Conservation (phyloP, 139 green algal species). For the Axilococcus clingmanii region DNA sequence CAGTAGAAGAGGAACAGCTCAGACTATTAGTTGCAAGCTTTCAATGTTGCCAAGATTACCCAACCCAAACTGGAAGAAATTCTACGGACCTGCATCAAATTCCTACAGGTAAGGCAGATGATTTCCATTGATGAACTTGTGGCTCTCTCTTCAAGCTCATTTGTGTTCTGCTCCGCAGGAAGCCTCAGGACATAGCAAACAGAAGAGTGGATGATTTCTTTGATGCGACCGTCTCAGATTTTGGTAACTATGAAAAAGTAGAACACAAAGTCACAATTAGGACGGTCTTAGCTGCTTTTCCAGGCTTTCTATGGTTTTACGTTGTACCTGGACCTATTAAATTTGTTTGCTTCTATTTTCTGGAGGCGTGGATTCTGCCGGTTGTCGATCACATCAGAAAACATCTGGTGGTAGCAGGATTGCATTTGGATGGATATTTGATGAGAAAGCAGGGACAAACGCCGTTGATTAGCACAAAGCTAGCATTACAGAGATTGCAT, state of each 20-base stretch:
- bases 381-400: neutral
- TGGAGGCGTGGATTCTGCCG: neutral
- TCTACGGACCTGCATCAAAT: constrained; percentile 10
- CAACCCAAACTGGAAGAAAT: no score
- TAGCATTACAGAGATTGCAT: neutral
- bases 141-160: neutral
- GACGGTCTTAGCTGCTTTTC: constrained; percentile 13
- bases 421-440: neutral
- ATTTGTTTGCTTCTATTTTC: constrained; percentile 12
- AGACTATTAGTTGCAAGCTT: no score
- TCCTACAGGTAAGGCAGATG: constrained; percentile 13
- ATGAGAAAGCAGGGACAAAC: neutral
- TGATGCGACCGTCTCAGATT: constrained; percentile 17
- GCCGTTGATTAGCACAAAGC: neutral
- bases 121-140: neutral
- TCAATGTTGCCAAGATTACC: no score
- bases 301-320: constrained; percentile 10
- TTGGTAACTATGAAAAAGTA: constrained; percentile 5
- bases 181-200: constrained; percentile 11
- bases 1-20: no score
- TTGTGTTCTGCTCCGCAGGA: constrained; percentile 1
- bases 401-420: neutral
- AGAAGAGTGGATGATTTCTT: constrained; percentile 13
- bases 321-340: constrained; percentile 15
- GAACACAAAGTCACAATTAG: constrained; percentile 1